Conservation (phyloP, 2,329 filamentous ascomycete species). For the Fusarium falciforme region DNA sequence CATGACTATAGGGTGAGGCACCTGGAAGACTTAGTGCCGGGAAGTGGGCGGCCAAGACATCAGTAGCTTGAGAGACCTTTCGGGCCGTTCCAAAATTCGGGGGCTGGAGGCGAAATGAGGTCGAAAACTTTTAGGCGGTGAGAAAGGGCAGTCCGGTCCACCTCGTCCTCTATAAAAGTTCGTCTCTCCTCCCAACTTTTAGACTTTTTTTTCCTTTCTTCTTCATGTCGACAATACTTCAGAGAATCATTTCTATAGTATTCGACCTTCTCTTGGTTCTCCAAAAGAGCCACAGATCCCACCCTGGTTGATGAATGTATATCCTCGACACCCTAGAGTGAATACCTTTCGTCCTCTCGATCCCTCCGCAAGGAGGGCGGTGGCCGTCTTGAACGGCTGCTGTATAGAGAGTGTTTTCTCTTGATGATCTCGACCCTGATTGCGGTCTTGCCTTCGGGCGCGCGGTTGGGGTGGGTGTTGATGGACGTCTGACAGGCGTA, state of each 20-base stretch:
- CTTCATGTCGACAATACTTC: conserved; percentile 73
- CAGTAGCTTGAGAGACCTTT: neutral
- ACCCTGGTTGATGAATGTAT: conserved; percentile 64
- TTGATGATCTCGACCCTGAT: conserved; percentile 92
- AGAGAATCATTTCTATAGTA: conserved; percentile 98
- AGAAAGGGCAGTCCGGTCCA: neutral
- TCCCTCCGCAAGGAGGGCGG: conserved; percentile 66
- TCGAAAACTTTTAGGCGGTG: neutral
- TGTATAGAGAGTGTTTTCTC: conserved; percentile 79
- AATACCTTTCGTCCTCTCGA: conserved; percentile 45
- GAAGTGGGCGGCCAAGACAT: neutral
- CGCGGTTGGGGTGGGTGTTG: conserved; percentile 81
- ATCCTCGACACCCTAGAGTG: conserved; percentile 75
- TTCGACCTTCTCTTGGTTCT: conserved; percentile 92
- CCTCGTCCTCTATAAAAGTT: conserved; percentile 15
- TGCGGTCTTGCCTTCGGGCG: conserved; percentile 80
- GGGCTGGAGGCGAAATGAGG: neutral
- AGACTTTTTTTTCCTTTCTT: conserved; percentile 59
- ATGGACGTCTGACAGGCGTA: conserved; percentile 88
- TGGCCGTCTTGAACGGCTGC: conserved; percentile 45
- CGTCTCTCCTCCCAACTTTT: conserved; percentile 39
- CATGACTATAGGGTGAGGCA: neutral
- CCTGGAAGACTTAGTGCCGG: neutral
- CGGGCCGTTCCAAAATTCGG: neutral
- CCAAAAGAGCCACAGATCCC: conserved; percentile 92